Evolutionary conservation across 495 filamentous ascomycete genomes (phyloP).

Genomic region (Margaritispora aquatica): DNA sequence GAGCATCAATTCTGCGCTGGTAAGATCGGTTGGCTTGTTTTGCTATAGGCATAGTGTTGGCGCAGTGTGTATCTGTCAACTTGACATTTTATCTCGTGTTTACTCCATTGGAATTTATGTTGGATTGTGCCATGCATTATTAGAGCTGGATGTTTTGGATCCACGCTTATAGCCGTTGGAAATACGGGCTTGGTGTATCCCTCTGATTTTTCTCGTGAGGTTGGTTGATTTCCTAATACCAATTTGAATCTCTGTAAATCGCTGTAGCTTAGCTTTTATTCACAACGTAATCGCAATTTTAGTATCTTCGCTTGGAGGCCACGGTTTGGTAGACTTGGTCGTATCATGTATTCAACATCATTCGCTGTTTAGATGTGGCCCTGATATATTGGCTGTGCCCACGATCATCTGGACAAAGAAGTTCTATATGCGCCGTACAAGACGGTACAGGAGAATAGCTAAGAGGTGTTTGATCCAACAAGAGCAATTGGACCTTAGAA

Average conservation of each 20-base stretch:
- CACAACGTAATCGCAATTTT: slow-evolving; percentile 29
- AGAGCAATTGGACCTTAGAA: background rate
- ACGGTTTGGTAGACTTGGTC: slow-evolving; percentile 29
- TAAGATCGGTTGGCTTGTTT: slow-evolving; percentile 27
- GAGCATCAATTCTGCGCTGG: slow-evolving; percentile 26
- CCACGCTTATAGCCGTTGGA: slow-evolving; percentile 24
- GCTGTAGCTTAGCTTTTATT: slow-evolving; percentile 24
- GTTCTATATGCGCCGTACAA: slow-evolving; percentile 8
- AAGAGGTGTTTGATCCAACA: slow-evolving; percentile 2
- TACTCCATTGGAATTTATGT: slow-evolving; percentile 13
- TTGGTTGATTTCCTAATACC: slow-evolving; percentile 12
- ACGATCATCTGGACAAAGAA: slow-evolving; percentile 24
- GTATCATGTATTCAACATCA: slow-evolving; percentile 26
- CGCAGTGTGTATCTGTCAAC: background rate
- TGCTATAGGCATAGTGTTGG: slow-evolving; percentile 31
- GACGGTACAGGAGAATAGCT: slow-evolving; percentile 12
- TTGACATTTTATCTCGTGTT: background rate
- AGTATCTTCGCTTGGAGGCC: slow-evolving; percentile 29
- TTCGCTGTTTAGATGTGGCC: slow-evolving; percentile 19
- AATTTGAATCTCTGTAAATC: background rate
- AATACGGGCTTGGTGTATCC: slow-evolving; percentile 30
- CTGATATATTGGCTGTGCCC: slow-evolving; percentile 16
- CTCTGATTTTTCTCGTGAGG: slow-evolving; percentile 32
- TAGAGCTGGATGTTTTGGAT: slow-evolving; percentile 27
- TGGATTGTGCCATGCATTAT: slow-evolving; percentile 30